phyloP scores from a whole-genome alignment of 2,329 filamentous ascomycete genomes.

The Cladophialophora bantiana region DNA sequence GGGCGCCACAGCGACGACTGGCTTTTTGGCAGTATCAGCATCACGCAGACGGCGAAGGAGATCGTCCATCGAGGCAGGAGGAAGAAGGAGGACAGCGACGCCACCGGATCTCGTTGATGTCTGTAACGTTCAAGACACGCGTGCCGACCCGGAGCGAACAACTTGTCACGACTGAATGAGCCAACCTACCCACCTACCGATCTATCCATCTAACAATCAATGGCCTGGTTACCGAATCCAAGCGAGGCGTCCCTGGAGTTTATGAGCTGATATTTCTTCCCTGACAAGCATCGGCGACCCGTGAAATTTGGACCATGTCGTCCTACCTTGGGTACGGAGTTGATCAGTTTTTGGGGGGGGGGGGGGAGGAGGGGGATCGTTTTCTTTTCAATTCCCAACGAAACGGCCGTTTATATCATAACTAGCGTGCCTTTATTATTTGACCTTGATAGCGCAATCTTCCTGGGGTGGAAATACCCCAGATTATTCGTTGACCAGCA shows the following conservation, averaged over 20 bases:
- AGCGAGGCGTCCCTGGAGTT: constrained; percentile 1
- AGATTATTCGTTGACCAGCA: neutral
- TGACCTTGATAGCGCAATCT: too few relatives aligned
- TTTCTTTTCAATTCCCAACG: too few relatives aligned
- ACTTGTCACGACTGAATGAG: neutral
- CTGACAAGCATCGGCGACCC: too few relatives aligned
- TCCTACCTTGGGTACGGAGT: too few relatives aligned
- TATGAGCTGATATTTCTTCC: neutral
- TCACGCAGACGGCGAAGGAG: constrained; percentile 51
- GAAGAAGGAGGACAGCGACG: constrained; percentile 13
- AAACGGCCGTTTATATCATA: too few relatives aligned
- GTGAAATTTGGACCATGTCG: too few relatives aligned
- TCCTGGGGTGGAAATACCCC: too few relatives aligned
- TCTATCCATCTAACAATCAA: neutral
- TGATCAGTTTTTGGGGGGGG: too few relatives aligned
- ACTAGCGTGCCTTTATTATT: too few relatives aligned
- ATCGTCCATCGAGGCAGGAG: constrained; percentile 16
- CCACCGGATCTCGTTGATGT: neutral
- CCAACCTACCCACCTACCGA: neutral
- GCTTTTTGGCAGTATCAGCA: constrained; percentile 58
- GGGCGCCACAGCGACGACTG: constrained; percentile 60
- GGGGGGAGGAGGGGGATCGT: too few relatives aligned
- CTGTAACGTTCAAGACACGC: neutral
- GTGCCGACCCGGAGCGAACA: neutral
- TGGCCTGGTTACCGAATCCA: neutral